A percentile compares a stretch with the other conserved stretches of the same genome.
These are phyloP conservation scores for Limnomonas spitsbergensis DNA, from an alignment of 139 green algal genomes.

Conservation along the genomic window DNA sequence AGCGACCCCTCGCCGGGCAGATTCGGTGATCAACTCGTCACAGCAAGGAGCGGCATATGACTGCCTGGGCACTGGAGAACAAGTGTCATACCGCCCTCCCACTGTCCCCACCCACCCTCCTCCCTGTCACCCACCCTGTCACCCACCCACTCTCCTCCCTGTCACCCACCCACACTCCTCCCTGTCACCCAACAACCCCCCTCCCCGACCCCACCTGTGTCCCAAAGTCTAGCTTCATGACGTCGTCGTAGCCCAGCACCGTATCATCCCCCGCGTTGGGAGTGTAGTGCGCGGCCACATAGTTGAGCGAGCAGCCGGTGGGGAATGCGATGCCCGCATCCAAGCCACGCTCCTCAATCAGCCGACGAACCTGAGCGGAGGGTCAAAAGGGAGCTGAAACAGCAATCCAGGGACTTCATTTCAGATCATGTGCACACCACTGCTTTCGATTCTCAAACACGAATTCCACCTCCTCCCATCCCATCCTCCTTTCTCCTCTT, in stretches of 20 bases:
- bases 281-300: slow-evolving; percentile 96
- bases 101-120: background rate
- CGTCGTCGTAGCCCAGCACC: slow-evolving; percentile 94
- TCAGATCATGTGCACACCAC: too few relatives aligned
- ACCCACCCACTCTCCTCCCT: background rate
- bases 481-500: too few relatives aligned
- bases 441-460: too few relatives aligned
- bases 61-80: too few relatives aligned
- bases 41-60: too few relatives aligned
- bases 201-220: slow-evolving; percentile 38
- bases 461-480: too few relatives aligned
- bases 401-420: too few relatives aligned
- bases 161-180: background rate
- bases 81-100: too few relatives aligned
- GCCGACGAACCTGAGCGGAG: slow-evolving; percentile 65
- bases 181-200: slow-evolving; percentile 3
- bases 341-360: slow-evolving; percentile 89
- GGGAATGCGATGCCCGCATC: slow-evolving; percentile 57
- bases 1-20: too few relatives aligned
- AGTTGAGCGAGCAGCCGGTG: slow-evolving; percentile 89
- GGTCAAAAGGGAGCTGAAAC: too few relatives aligned
- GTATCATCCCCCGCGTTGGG: slow-evolving; percentile 97
- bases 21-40: too few relatives aligned
- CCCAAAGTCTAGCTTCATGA: slow-evolving; percentile 98
- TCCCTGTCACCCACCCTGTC: background rate